Percentiles rank a stretch among this genome's conserved stretches.
These are phyloP conservation scores for Neurospora sp. DNA, from an alignment of 495 filamentous ascomycete genomes.

Conservation along the genomic window DNA sequence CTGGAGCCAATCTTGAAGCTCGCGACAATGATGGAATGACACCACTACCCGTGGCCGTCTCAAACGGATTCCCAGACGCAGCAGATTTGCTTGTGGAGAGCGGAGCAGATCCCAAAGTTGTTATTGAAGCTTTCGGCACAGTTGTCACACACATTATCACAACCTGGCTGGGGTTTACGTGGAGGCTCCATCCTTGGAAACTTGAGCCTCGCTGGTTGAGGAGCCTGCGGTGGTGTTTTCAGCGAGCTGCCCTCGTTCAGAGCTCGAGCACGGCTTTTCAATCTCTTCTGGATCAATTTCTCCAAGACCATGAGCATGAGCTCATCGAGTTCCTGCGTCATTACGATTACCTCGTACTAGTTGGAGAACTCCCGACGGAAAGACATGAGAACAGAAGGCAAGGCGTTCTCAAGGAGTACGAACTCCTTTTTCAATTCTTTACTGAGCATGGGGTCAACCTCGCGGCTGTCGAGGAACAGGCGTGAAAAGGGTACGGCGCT, in stretches of 20 bases:
- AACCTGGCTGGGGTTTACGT: background rate
- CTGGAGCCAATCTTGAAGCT: background rate
- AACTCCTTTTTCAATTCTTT: background rate
- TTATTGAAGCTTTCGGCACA: background rate
- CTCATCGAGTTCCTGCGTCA: background rate
- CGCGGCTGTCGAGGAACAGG: fast-evolving
- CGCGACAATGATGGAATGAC: background rate
- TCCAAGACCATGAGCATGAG: background rate
- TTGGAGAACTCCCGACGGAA: too few relatives aligned
- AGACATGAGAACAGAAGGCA: too few relatives aligned
- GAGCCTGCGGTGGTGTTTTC: background rate
- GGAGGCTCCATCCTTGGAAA: too few relatives aligned
- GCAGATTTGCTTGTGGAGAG: background rate
- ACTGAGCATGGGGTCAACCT: background rate
- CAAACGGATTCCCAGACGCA: background rate
- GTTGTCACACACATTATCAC: background rate
- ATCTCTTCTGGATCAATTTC: background rate
- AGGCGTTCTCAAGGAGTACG: too few relatives aligned
- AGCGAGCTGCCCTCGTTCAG: background rate
- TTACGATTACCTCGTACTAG: background rate
- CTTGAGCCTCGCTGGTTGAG: background rate
- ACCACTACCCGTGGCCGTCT: background rate
- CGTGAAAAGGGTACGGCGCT: background rate
- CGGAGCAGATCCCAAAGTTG: background rate
- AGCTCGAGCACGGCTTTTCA: background rate